A percentile compares a stretch with the other conserved stretches of the same genome.
phyloP scores from a whole-genome alignment of 2,329 filamentous ascomycete genomes.

The Bimuria novae-zelandiae region DNA sequence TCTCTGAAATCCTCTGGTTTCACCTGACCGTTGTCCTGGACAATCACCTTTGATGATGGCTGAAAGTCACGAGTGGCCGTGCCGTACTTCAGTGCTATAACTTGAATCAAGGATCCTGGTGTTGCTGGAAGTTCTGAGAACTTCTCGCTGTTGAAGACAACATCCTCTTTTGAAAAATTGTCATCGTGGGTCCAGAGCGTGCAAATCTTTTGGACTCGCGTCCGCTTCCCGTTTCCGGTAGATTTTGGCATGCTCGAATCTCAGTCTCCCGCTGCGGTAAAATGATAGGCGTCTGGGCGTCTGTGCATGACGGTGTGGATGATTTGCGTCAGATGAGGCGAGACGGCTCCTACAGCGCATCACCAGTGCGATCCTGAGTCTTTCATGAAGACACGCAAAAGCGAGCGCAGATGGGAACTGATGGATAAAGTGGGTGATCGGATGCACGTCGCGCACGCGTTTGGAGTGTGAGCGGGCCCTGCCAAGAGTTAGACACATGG shows the following conservation, averaged over 20 bases:
- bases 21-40: slow-evolving; percentile 33
- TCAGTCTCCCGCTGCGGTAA: background rate
- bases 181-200: slow-evolving; percentile 69
- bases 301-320: slow-evolving; percentile 16
- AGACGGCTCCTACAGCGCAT: background rate
- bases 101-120: slow-evolving; percentile 72
- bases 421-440: background rate
- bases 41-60: slow-evolving; percentile 34
- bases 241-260: slow-evolving; percentile 37
- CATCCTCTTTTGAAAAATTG: slow-evolving; percentile 75
- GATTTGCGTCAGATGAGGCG: background rate
- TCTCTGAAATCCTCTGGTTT: slow-evolving; percentile 31
- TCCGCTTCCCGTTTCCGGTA: slow-evolving; percentile 25
- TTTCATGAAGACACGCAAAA: background rate
- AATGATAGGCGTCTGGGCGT: background rate
- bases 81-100: slow-evolving; percentile 65
- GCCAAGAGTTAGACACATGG: too few species aligned
- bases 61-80: slow-evolving; percentile 52
- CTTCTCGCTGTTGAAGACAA: slow-evolving; percentile 75
- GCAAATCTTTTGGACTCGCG: slow-evolving; percentile 49
- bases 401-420: background rate
- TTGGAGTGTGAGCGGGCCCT: too few species aligned
- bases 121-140: slow-evolving; percentile 67
- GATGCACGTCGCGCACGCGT: too few species aligned
- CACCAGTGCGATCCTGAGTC: background rate